A percentile compares a stretch with the other conserved stretches of the same genome.
These are phyloP conservation scores for Neonectria faginata DNA, from an alignment of 2,329 filamentous ascomycete species.

Conservation along the genomic window DNA sequence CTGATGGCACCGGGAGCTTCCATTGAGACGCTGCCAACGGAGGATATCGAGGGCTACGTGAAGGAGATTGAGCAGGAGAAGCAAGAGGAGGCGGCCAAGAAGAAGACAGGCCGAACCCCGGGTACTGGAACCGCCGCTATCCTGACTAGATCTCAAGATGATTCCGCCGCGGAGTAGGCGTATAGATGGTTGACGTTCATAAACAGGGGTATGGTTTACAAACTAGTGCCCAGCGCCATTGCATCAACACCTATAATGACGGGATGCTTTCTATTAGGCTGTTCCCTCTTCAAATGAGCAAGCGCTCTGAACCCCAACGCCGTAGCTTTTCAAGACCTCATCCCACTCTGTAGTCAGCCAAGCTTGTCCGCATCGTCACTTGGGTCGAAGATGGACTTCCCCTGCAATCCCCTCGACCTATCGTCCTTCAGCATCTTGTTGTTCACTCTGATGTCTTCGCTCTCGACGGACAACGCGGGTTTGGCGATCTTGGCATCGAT, in stretches of 20 bases:
- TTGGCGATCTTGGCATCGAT: conserved; percentile 89
- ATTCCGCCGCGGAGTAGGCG: conserved; percentile 53
- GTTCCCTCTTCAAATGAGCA: conserved; percentile 36
- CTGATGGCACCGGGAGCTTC: conserved; percentile 94
- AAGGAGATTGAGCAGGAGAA: conserved; percentile 99
- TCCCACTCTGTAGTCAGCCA: conserved; percentile 64
- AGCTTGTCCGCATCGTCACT: conserved; percentile 79
- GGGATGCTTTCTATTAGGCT: conserved; percentile 40
- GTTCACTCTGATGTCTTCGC: conserved; percentile 89
- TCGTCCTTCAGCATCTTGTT: conserved; percentile 94
- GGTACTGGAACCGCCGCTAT: conserved; percentile 79
- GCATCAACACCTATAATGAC: conserved; percentile 54
- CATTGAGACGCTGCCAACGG: conserved; percentile 92
- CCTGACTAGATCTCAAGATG: conserved; percentile 70
- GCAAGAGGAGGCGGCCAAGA: conserved; percentile 97
- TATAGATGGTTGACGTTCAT: conserved; percentile 38
- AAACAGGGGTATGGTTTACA: conserved; percentile 44
- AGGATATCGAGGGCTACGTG: conserved; percentile 97
- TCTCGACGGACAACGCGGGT: conserved; percentile 85
- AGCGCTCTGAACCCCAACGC: conserved; percentile 48
- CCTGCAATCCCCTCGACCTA: conserved; percentile 67
- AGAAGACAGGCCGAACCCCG: conserved; percentile 85
- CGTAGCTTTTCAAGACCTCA: conserved; percentile 34
- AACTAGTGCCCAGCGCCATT: conserved; percentile 48
- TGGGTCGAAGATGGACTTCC: conserved; percentile 80